Base-by-base conservation (phyloP, 1,284 basidiomycete species). In the Boletus smithii region DNA sequence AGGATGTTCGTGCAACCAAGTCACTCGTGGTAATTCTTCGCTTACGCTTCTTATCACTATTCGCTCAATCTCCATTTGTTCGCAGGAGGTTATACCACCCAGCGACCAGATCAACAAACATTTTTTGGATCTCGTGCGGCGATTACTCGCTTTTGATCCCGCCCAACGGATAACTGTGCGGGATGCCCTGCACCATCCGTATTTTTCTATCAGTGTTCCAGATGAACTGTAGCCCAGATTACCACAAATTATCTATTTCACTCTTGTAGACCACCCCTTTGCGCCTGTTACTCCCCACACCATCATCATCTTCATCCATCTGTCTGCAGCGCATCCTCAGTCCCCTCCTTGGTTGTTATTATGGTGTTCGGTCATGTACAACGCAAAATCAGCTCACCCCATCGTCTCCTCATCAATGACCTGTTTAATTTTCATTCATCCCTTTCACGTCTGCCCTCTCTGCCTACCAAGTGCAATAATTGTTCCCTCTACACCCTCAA, bases 91-190 rank as follows among this genome's bases (percentile, higher is more conserved):
- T 57, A 92, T 97, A 57, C 81, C 81, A 42, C 81, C 81, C 24
- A 78, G 69, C 42, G 82, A 92, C 66, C 67, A 75, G 38, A 73
- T 83, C 60, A 92, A 92, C 67, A 73, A 75, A 58, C 79, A 87
- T 57, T 97, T 98, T 72, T 71, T 92, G 58, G 85, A 95, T 65
- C 80, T 98, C 24, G 88, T 99, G 53, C 79, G 82, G 61, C 85
- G 83, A 62, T 75, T 99, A 50, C 80, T 99, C 38, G 85, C 86
- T 49, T 99, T 95, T 69, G 95, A 99, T 68, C 93, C 94, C 29
- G 77, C 80, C 2, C 83, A 90, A 57, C 84, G 94, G 56, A 85
- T 94, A 56, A 85, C 85, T 16, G 93, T 97, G 36, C 78, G 82
- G 61, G 85, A 93, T 37, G 95, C 95, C 17, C 78, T 97, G 48